phyloP scores from a whole-genome alignment of 371 early-diverging fungal species.

The Apophysomyces sp. region DNA sequence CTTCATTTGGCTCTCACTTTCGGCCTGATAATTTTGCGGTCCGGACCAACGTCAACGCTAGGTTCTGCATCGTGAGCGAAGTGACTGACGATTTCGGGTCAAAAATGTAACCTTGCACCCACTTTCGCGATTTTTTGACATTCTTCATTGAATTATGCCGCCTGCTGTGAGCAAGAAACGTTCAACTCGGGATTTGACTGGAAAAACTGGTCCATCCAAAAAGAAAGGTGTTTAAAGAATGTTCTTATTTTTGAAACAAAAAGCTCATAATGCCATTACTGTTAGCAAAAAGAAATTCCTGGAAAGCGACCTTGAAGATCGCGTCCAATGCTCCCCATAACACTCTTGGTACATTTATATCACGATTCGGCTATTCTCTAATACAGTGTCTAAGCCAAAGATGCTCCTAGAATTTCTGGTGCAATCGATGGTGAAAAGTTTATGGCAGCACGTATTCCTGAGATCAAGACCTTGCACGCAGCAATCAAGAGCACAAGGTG shows the following conservation, averaged over 20 bases:
- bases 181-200: background rate
- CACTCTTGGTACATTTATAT: background rate
- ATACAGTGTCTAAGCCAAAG: constrained; percentile 1
- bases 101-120: no score
- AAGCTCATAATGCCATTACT: background rate
- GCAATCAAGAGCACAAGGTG: constrained; percentile 57
- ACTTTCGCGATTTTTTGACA: no score
- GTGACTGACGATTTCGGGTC: no score
- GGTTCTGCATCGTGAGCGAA: no score
- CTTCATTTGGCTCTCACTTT: no score
- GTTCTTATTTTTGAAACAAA: no score
- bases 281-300: background rate
- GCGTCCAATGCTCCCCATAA: background rate
- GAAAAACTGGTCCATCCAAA: background rate
- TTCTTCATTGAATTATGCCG: background rate
- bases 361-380: background rate
- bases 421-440: constrained; percentile 18
- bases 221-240: background rate
- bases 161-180: background rate
- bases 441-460: constrained; percentile 66
- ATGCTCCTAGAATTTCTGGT: constrained; percentile 13
- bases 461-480: constrained; percentile 77
- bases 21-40: no score
- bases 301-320: background rate
- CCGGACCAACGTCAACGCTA: no score